Conservation (phyloP, 2,329 filamentous ascomycete species). For the Apiospora pterosperma region DNA sequence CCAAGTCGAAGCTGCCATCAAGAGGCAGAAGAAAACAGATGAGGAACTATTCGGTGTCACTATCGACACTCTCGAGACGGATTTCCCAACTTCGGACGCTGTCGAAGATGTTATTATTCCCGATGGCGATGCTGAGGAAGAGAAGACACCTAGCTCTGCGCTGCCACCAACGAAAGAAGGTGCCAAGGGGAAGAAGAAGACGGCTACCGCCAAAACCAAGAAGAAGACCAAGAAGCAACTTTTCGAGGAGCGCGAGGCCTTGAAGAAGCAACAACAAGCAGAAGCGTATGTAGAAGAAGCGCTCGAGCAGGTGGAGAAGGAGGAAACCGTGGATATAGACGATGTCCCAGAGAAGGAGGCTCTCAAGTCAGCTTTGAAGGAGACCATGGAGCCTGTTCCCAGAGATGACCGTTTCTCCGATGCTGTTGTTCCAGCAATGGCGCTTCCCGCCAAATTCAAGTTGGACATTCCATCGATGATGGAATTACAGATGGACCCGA, state of each 20-base stretch:
- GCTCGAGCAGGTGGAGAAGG: slow-evolving; percentile 32
- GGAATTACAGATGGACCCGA: slow-evolving; percentile 37
- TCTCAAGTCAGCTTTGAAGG: slow-evolving; percentile 19
- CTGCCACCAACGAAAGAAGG: slow-evolving; percentile 41
- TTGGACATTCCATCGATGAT: slow-evolving; percentile 44
- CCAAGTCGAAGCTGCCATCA: slow-evolving; percentile 66
- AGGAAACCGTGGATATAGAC: slow-evolving; percentile 27
- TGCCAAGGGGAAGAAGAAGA: slow-evolving; percentile 53
- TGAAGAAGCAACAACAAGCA: slow-evolving; percentile 62
- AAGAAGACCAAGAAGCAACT: slow-evolving; percentile 54
- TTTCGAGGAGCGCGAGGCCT: slow-evolving; percentile 39
- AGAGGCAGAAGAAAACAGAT: slow-evolving; percentile 76
- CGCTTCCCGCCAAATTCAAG: slow-evolving; percentile 40
- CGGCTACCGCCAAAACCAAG: slow-evolving; percentile 43
- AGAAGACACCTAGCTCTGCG: slow-evolving; percentile 41
- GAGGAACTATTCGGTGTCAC: slow-evolving; percentile 73
- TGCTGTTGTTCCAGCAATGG: slow-evolving; percentile 42
- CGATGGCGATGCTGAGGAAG: slow-evolving; percentile 45
- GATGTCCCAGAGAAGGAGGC: slow-evolving; percentile 18
- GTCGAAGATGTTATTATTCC: slow-evolving; percentile 48
- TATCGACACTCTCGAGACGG: slow-evolving; percentile 49
- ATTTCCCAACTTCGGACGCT: slow-evolving; percentile 42
- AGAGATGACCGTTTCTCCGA: slow-evolving; percentile 48
- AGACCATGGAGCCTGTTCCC: slow-evolving; percentile 26
- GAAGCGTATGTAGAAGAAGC: slow-evolving; percentile 44